phyloP scores from a whole-genome alignment of 331 rosid genomes.

The Quercus lobata region DNA sequence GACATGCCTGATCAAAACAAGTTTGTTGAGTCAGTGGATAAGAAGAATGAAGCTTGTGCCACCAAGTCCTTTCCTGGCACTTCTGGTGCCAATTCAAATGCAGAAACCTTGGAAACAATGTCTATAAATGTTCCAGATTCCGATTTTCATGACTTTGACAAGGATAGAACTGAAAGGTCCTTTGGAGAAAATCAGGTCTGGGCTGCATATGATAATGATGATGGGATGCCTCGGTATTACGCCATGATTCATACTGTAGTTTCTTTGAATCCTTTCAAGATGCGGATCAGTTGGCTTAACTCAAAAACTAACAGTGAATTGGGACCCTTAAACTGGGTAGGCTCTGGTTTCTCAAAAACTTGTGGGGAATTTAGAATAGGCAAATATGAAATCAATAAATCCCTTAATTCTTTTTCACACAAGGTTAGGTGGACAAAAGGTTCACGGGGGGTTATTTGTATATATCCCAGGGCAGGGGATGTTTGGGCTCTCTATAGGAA shows the following conservation, averaged over 20 bases:
- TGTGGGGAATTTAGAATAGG: slow-evolving; percentile 40
- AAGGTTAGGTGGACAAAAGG: slow-evolving; percentile 39
- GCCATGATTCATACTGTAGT: slow-evolving; percentile 33
- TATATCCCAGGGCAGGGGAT: slow-evolving; percentile 37
- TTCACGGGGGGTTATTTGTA: slow-evolving; percentile 18
- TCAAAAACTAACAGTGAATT: slow-evolving; percentile 37
- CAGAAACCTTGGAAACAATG: slow-evolving; percentile 22
- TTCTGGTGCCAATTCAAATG: slow-evolving; percentile 6
- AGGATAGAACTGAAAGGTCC: slow-evolving; percentile 29
- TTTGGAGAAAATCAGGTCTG: slow-evolving; percentile 39
- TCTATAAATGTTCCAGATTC: slow-evolving; percentile 32
- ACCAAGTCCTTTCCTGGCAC: slow-evolving; percentile 4
- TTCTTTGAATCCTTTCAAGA: slow-evolving; percentile 26
- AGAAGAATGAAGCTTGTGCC: slow-evolving; percentile 5
- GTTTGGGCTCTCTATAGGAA: slow-evolving; percentile 41
- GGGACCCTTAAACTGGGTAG: slow-evolving; percentile 38
- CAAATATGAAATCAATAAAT: slow-evolving; percentile 19
- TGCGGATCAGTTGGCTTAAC: slow-evolving; percentile 38
- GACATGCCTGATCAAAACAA: slow-evolving; percentile 4
- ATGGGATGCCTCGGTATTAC: slow-evolving; percentile 47
- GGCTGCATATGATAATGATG: slow-evolving; percentile 38
- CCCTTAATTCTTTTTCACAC: slow-evolving; percentile 43
- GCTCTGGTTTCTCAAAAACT: slow-evolving; percentile 41
- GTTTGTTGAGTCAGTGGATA: not conserved
- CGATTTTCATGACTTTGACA: slow-evolving; percentile 43